Evolutionary conservation across 176 grass and related monocot species (phyloP).

Genomic region (Phyllostachys edulis): DNA sequence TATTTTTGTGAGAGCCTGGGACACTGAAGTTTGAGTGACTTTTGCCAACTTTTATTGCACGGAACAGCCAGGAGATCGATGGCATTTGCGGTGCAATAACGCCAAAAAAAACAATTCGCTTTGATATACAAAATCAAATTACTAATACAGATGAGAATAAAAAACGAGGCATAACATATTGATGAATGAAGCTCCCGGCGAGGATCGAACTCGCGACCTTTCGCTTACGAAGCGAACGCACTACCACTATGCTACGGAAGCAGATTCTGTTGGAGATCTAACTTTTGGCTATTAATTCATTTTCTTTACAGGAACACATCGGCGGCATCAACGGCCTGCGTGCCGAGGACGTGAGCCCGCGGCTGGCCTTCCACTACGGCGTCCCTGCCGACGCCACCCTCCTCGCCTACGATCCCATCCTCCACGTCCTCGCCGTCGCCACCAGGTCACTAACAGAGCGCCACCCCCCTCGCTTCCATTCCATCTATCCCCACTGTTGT

Average conservation of each 20-base stretch:
- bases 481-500: not conserved
- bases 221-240: constrained; percentile 95
- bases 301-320: not conserved
- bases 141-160: no score
- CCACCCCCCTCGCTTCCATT: not conserved
- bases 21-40: not conserved
- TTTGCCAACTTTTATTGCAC: not conserved
- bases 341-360: constrained; percentile 79
- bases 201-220: constrained; percentile 93
- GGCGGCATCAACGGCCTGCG: constrained; percentile 40
- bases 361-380: constrained; percentile 81
- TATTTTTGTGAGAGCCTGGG: not conserved
- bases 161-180: no score
- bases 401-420: constrained; percentile 69
- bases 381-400: constrained; percentile 59
- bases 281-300: not conserved
- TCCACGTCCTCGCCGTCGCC: constrained; percentile 63
- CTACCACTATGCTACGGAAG: constrained; percentile 71
- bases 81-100: not conserved
- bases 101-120: not conserved
- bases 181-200: constrained; percentile 54
- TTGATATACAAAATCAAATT: not conserved
- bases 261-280: rapidly evolving
- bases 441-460: constrained; percentile 57
- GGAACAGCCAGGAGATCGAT: not conserved